Conservation (phyloP, 2,329 filamentous ascomycete species). For the Trichoderma endophyticum region DNA sequence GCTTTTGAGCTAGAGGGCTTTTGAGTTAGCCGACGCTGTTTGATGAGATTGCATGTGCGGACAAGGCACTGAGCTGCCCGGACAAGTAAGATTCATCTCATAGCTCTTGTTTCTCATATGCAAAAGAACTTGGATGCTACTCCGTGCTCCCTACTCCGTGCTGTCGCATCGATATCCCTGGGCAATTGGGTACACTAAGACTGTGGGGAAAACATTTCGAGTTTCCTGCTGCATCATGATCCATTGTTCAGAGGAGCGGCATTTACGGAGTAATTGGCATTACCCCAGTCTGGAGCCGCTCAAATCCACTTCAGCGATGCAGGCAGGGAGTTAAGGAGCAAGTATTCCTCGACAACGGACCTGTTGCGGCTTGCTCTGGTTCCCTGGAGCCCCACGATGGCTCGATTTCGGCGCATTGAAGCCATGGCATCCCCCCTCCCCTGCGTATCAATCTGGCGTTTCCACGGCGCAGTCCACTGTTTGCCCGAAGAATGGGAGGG, state of each 20-base stretch:
- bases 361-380: not conserved
- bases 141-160: not conserved
- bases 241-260: not conserved
- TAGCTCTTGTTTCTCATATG: not conserved
- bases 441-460: not conserved
- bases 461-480: not conserved
- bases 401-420: slow-evolving; percentile 14
- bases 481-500: not conserved
- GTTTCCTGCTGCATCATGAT: not conserved
- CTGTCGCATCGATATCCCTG: slow-evolving; percentile 1
- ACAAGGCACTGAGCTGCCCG: not conserved
- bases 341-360: not conserved
- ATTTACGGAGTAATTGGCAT: slow-evolving; percentile 1
- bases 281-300: not conserved
- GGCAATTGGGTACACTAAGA: not conserved
- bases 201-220: not conserved
- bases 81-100: not conserved
- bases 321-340: not conserved
- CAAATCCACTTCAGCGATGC: not conserved
- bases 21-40: not conserved
- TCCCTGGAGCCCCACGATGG: slow-evolving; percentile 7
- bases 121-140: not conserved
- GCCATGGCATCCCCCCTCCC: not conserved
- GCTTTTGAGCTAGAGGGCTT: slow-evolving; percentile 4
- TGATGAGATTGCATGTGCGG: not conserved